Evolutionary conservation across 257 asterid species (phyloP).

Genomic region (Fraxinus excelsior): DNA sequence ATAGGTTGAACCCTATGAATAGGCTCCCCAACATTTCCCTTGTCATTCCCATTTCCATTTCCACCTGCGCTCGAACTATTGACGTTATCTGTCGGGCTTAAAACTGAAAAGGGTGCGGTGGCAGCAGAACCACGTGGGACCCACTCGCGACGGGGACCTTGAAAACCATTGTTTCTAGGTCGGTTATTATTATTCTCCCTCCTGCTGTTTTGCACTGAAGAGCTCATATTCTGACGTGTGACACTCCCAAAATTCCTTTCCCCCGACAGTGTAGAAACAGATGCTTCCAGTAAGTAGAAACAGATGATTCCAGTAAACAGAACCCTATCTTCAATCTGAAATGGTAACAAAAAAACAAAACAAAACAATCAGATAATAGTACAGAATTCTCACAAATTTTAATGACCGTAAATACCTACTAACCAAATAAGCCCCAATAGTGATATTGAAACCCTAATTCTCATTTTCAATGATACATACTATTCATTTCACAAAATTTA

Average conservation of each 20-base stretch:
- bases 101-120: conserved; percentile 21
- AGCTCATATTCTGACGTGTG: conserved; percentile 73
- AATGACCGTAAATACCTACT: background rate
- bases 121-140: conserved; percentile 60
- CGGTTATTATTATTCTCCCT: conserved; percentile 54
- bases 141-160: conserved; percentile 74
- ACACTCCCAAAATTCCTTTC: conserved; percentile 34
- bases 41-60: conserved; percentile 16
- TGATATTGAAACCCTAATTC: background rate
- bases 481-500: background rate
- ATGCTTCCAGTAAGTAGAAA: background rate
- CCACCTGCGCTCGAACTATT: conserved; percentile 11
- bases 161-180: conserved; percentile 49
- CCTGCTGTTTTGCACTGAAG: conserved; percentile 50
- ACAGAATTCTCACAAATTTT: background rate
- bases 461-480: background rate
- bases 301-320: no score
- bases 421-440: background rate
- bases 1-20: conserved; percentile 32
- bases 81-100: conserved; percentile 32
- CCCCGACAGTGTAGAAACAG: conserved; percentile 24
- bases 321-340: conserved; percentile 29
- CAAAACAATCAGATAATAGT: background rate
- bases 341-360: background rate
- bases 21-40: conserved; percentile 38